Evolutionary conservation across 225 moss, liverwort and hornwort genomes (phyloP), one percentile per base, ranked within the genome.

Genomic region (Marchantia paleacea): DNA sequence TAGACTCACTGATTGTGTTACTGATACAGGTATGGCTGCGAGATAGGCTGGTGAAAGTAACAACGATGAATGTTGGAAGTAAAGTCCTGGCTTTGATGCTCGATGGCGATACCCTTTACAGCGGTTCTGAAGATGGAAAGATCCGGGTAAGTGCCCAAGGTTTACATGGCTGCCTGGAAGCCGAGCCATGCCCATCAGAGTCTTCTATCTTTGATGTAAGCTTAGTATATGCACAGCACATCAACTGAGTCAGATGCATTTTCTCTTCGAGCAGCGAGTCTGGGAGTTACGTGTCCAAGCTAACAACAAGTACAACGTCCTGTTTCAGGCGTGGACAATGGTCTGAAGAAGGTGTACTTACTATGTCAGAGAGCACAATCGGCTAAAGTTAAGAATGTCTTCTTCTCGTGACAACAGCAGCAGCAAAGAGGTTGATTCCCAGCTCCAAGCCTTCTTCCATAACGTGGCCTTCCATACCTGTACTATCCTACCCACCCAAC

Each of bases 91-190:
- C 76, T 48, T 80, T 89, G 11, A 78, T 79, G 80, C 77, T 82
- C 30, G 82, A 84, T 69, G 89, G 86, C 18, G 89, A 89, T 54
- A 77, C 75, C 50, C 84, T 89, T 24, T 89, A 86, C 22, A 86
- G 84, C 72, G 89, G 84, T 66, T 84, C 82, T 47, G 80, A 86
- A 75, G 89, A 89, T 76, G 89, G 89, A 48, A 84, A 84, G 64
- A 89, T 89, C 25, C 79, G 86, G 81, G 89, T 89, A 71, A 79
- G 87, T 78, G 22, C 20, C 26, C 39, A 69, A 49, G 15, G n/a
- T n/a, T n/a, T n/a, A n/a, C n/a, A n/a, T n/a, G n/a, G n/a, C n/a
- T n/a, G n/a, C n/a, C n/a, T n/a, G n/a, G n/a, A n/a, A n/a, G 61
- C 58, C 29, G 24, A 63, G 31, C 60, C 66, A 29, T 66, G 66